phyloP scores from a whole-genome alignment of 116 monocot genomes.

The Papilionanthe hybrid region DNA sequence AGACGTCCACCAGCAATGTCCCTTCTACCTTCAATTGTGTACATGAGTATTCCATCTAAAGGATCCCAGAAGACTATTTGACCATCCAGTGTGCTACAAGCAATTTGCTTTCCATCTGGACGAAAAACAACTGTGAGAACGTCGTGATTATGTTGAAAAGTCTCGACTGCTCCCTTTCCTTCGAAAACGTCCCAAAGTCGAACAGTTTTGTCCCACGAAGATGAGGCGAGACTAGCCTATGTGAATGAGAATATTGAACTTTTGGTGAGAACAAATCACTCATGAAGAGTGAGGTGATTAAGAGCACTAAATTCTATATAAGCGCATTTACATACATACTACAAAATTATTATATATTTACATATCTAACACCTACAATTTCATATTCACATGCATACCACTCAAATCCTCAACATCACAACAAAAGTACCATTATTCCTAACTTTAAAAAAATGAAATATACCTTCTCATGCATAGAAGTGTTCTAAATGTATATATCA shows the following conservation, averaged over 20 bases:
- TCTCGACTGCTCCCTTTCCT: slow-evolving; percentile 90
- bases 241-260: slow-evolving; percentile 6
- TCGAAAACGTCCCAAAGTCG: slow-evolving; percentile 92
- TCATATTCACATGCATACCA: no score
- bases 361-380: no score
- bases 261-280: neutral
- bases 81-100: slow-evolving; percentile 91
- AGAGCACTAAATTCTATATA: neutral
- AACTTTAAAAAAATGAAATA: no score
- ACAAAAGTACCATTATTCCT: no score
- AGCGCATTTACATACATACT: no score
- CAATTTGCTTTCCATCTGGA: slow-evolving; percentile 95
- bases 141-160: slow-evolving; percentile 92
- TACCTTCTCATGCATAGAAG: no score
- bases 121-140: slow-evolving; percentile 89
- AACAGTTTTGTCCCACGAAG: slow-evolving; percentile 99
- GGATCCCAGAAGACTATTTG: slow-evolving; percentile 98
- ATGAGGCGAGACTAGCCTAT: slow-evolving; percentile 82
- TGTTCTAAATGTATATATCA: no score
- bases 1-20: slow-evolving; percentile 94
- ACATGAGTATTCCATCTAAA: slow-evolving; percentile 70
- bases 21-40: slow-evolving; percentile 90
- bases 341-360: no score
- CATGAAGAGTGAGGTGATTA: neutral
- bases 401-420: no score